These are phyloP conservation scores for Athelia sp. DNA, from an alignment of 1,284 basidiomycete species.

Conservation along the genomic window DNA sequence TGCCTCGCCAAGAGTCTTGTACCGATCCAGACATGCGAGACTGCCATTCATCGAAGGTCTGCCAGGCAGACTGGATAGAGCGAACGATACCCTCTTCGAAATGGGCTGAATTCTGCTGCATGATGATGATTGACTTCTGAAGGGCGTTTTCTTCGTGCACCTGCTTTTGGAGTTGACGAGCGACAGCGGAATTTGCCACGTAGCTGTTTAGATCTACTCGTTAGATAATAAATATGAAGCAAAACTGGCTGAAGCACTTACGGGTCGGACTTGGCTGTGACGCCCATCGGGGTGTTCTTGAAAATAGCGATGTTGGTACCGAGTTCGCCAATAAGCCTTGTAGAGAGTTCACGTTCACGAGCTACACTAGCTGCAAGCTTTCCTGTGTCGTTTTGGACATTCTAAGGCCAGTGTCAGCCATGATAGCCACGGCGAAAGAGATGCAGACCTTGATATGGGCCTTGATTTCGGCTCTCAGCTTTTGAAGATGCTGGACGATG, in stretches of 20 bases:
- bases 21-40: conserved; percentile 78
- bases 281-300: conserved; percentile 93
- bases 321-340: conserved; percentile 85
- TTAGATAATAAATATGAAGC: too few relatives aligned
- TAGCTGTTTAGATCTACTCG: too few relatives aligned
- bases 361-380: conserved; percentile 93
- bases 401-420: conserved; percentile 39
- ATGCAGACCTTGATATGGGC: conserved; percentile 84
- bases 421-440: conserved; percentile 6
- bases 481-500: conserved; percentile 97
- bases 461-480: conserved; percentile 92
- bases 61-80: conserved; percentile 94
- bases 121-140: conserved; percentile 98
- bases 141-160: conserved; percentile 97
- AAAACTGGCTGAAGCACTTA: conserved; percentile 36
- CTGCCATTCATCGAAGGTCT: conserved; percentile 97
- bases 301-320: conserved; percentile 83
- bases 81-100: conserved; percentile 98
- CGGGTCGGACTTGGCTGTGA: conserved; percentile 84
- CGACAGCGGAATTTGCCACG: conserved; percentile 76
- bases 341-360: conserved; percentile 89
- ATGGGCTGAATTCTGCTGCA: conserved; percentile 96
- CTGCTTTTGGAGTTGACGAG: conserved; percentile 87
- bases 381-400: conserved; percentile 97
- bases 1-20: conserved; percentile 76